phyloP scores from a whole-genome alignment of 768 basidiomycete genomes.

The Lepiota venenata region DNA sequence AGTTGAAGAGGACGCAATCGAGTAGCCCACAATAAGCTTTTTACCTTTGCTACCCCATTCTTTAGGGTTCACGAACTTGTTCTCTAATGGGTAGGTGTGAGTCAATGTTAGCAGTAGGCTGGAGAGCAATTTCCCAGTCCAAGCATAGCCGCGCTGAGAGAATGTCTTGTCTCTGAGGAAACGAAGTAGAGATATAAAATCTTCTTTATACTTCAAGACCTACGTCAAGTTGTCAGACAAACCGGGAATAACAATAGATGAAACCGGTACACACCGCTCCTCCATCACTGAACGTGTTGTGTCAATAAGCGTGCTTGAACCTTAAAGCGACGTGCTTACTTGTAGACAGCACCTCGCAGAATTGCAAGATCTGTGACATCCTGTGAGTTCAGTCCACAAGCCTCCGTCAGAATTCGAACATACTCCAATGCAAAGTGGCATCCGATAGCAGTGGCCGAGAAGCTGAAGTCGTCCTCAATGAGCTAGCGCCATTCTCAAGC shows the following conservation, averaged over 20 bases:
- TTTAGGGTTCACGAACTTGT: constrained; percentile 74
- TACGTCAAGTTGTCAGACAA: constrained; percentile 22
- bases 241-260: background rate
- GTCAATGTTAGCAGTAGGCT: constrained; percentile 72
- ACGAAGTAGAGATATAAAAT: constrained; percentile 57
- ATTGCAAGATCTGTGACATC: constrained; percentile 59
- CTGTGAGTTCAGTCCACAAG: background rate
- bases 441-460: constrained; percentile 72
- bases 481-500: constrained; percentile 83
- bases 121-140: constrained; percentile 74
- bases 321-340: constrained; percentile 41
- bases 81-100: constrained; percentile 78
- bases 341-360: constrained; percentile 75
- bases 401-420: constrained; percentile 21
- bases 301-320: constrained; percentile 5
- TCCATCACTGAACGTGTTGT: constrained; percentile 43
- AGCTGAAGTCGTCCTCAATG: constrained; percentile 64
- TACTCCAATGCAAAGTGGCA: constrained; percentile 87
- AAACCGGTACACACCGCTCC: constrained; percentile 43
- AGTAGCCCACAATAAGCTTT: background rate
- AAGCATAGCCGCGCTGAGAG: constrained; percentile 80
- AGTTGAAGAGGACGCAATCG: background rate
- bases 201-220: constrained; percentile 62
- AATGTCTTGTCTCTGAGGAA: constrained; percentile 67
- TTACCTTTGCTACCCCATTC: constrained; percentile 74